Evolutionary conservation across 345 rosid species (phyloP), one percentile per base, ranked within the genome.

Genomic region (Carallia pectinifolia): DNA sequence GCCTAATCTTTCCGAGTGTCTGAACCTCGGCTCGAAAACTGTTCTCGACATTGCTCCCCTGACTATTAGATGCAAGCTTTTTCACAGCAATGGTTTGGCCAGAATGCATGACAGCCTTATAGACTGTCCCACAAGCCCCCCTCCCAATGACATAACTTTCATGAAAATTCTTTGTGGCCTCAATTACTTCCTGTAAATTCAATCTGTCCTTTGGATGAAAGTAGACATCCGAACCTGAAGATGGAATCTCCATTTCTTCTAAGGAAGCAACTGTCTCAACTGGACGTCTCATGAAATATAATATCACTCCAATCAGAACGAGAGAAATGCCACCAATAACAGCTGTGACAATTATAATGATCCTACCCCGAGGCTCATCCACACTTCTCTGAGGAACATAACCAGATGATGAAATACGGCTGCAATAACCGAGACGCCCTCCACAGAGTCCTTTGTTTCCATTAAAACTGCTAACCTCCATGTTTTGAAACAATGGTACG

Each of bases 81-180:
- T 91, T 91, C 62, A 91, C 87, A 0, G 97, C 97, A 52, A 91
- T 81, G 64, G 78, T 75, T 66, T 85, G 79, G 29, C 95, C 89
- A 54, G 82, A 80, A 37, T 76, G 69, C 92, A 89, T 82, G 55
- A 77, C 81, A 19, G 97, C 97, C 79, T 77, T 87, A 67, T 89
- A 91, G 16, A 89, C 92, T 0, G 85, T 82, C 60, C 97, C 97
- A 73, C 95, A 91, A 1, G 92, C 97, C 77, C 95, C 97, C 71
- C 87, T 85, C 70, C 97, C 97, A 33, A 91, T 38, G 67, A 80
- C 78, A 59, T 76, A 70, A 19, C 75, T 76, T 60, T 89, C 95
- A 4, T 90, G 79, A 66, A 91, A 91, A 73, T 89, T 84, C 40
- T 81, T 79, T 0, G 97, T 91, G 23, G 95, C 94, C 33, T 82